These are phyloP conservation scores for Eimeria sp. DNA, from an alignment of 169 alveolate genomes.

Conservation along the genomic window DNA sequence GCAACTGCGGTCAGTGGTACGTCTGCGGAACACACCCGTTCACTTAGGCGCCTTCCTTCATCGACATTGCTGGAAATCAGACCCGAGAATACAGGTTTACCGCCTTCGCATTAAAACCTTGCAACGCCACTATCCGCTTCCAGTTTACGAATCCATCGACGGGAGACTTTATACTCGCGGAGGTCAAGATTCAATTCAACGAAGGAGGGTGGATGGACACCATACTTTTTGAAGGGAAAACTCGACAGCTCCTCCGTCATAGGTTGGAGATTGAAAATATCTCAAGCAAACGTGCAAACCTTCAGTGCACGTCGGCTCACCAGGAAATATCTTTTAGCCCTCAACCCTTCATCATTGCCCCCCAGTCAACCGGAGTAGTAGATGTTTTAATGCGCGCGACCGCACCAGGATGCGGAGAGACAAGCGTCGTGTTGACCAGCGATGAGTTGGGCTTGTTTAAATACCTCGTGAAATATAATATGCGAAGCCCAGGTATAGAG, in stretches of 20 bases:
- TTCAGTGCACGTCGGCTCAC: constrained; percentile 63
- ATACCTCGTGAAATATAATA: constrained; percentile 61
- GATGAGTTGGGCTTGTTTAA: constrained; percentile 76
- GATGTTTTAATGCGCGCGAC: constrained; percentile 72
- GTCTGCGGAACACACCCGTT: neutral
- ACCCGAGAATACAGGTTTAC: constrained; percentile 77
- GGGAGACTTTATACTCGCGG: constrained; percentile 69
- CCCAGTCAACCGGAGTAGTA: constrained; percentile 53
- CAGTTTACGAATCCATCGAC: constrained; percentile 65
- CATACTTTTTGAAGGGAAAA: constrained; percentile 36
- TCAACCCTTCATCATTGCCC: constrained; percentile 54
- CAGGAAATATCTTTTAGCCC: constrained; percentile 78
- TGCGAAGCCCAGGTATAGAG: constrained; percentile 70
- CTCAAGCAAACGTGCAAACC: constrained; percentile 11
- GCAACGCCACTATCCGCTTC: constrained; percentile 42
- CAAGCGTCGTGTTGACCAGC: constrained; percentile 42
- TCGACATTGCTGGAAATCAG: constrained; percentile 78
- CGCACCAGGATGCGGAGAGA: constrained; percentile 73
- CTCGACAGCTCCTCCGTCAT: constrained; percentile 65
- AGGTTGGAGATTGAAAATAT: constrained; percentile 37
- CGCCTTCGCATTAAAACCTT: constrained; percentile 70
- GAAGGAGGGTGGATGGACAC: constrained; percentile 76
- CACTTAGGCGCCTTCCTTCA: constrained; percentile 76
- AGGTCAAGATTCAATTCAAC: constrained; percentile 62
- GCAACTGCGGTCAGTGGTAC: neutral